phyloP scores from a whole-genome alignment of 805 yeast genomes.

The Ogataea thermomethanolica region DNA sequence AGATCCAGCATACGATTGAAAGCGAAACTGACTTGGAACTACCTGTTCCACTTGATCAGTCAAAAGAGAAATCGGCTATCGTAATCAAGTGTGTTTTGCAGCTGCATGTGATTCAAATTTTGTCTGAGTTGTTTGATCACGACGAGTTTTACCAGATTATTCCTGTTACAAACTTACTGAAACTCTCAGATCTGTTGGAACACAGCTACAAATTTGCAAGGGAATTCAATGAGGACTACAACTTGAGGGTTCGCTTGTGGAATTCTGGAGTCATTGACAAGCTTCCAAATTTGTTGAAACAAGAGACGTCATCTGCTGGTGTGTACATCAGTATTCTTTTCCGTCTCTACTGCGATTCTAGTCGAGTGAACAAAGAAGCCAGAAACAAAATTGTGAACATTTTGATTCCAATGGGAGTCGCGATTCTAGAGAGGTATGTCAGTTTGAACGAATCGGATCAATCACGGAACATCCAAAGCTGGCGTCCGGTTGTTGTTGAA shows the following conservation, averaged over 20 bases:
- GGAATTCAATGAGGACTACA: slow-evolving; percentile 83
- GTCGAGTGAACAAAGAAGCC: slow-evolving; percentile 44
- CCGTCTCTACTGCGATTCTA: slow-evolving; percentile 67
- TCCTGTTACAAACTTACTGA: slow-evolving; percentile 62
- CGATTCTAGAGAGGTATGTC: slow-evolving; percentile 66
- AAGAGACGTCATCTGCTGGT: slow-evolving; percentile 87
- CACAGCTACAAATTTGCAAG: slow-evolving; percentile 79
- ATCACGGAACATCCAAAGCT: slow-evolving; percentile 71
- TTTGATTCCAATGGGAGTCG: slow-evolving; percentile 65
- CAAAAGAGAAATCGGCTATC: slow-evolving; percentile 64
- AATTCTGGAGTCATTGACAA: slow-evolving; percentile 90
- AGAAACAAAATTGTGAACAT: slow-evolving; percentile 50
- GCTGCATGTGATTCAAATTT: slow-evolving; percentile 78
- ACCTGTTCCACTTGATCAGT: slow-evolving; percentile 37
- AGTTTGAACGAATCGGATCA: slow-evolving; percentile 75
- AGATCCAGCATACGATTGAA: slow-evolving; percentile 7
- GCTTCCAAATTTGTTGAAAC: slow-evolving; percentile 85
- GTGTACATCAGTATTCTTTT: slow-evolving; percentile 80
- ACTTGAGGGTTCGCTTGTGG: slow-evolving; percentile 82
- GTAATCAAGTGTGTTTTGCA: slow-evolving; percentile 93
- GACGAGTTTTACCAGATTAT: slow-evolving; percentile 64
- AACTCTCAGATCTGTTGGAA: slow-evolving; percentile 57
- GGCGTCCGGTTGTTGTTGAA: slow-evolving; percentile 92
- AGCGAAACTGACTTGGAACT: slow-evolving; percentile 18
- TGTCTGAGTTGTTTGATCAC: slow-evolving; percentile 73